Percentiles rank a stretch among this genome's conserved stretches.
These are phyloP conservation scores for Herpetomonas muscarum DNA, from an alignment of 208 protist genomes.

Conservation along the genomic window DNA sequence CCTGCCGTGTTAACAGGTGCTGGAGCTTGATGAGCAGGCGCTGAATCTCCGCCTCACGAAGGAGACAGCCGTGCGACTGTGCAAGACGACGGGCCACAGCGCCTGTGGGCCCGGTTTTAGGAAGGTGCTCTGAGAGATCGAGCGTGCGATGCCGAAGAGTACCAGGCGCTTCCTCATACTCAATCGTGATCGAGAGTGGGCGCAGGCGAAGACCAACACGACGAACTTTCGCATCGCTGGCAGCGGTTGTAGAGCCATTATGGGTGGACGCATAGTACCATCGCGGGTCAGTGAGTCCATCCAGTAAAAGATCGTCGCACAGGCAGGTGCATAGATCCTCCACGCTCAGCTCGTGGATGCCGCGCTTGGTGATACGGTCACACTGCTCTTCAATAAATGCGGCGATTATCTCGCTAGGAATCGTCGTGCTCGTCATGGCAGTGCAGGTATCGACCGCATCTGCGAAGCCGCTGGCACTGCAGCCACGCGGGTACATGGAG, in stretches of 20 bases:
- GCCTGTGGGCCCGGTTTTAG: slow-evolving; percentile 26
- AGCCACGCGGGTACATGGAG: slow-evolving; percentile 67
- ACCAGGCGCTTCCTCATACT: slow-evolving; percentile 37
- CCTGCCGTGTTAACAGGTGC: slow-evolving; percentile 18
- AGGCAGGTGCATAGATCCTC: slow-evolving; percentile 44
- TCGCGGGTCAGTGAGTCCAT: slow-evolving; percentile 32
- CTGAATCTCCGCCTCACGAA: slow-evolving; percentile 59
- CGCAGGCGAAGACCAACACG: slow-evolving; percentile 32
- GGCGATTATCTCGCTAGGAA: slow-evolving; percentile 27
- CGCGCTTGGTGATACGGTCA: slow-evolving; percentile 15
- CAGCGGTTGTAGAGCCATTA: not conserved
- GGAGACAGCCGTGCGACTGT: slow-evolving; percentile 45
- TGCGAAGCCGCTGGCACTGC: slow-evolving; percentile 54
- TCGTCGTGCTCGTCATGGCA: slow-evolving; percentile 52
- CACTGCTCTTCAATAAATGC: slow-evolving; percentile 30
- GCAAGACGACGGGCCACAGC: slow-evolving; percentile 53
- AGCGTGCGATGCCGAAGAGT: slow-evolving; percentile 29
- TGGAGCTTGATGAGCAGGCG: slow-evolving; percentile 61
- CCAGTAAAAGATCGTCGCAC: slow-evolving; percentile 42
- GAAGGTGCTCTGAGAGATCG: slow-evolving; percentile 25
- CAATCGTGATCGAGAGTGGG: slow-evolving; percentile 47
- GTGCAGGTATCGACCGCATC: slow-evolving; percentile 68
- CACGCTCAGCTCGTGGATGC: slow-evolving; percentile 21
- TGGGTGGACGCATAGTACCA: slow-evolving; percentile 50
- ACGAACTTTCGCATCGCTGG: slow-evolving; percentile 7